Base-by-base conservation (phyloP, 495 filamentous ascomycete genomes). In the Penicillium desertorum region DNA sequence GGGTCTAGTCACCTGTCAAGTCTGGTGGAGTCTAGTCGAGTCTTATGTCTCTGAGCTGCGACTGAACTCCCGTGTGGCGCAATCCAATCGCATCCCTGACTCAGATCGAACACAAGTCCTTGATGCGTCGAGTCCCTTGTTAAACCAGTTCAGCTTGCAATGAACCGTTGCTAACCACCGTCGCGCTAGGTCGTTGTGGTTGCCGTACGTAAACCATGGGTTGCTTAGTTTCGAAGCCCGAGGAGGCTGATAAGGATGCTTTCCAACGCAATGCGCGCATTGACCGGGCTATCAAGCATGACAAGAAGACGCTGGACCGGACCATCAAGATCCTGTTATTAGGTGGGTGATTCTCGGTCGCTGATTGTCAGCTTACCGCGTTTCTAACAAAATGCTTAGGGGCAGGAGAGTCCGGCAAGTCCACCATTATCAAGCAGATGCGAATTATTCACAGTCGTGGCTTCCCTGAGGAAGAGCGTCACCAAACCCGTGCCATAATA, bases 341-440 rank as follows among this genome's bases (percentile, higher is more conserved):
- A 57, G 90, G 90, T 93, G 74, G 10, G 64, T 56, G 27, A 30
- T 8, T 14, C 36, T 46, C 57, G 83, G 75, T 41, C 43, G 54
- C 27, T 48, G 20, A 17, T 9, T 29, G 17, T 22, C 36, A 6
- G 36, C 43, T 39, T 20, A 34, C 37, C 20, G 55, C 57, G 19
- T 34, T 44, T 39, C 67, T 66, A 37, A 61, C 51, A 11, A 19
- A 22, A 23, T 37, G 6, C 55, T 12, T 45, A 98, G 94, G 94
- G 70, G 94, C 94, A 65, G 94, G 94, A 65, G 94, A 98, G 77
- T 96, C 91, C 29, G 94, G 94, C 43, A 98, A 98, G 71, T 98
- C 94, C 8, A 98, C 94, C 6, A 92, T 98, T 57, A 83, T 98
- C 51, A 98, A 98, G 78, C 94, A 98, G 80, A 98, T 98, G 94